Base-by-base conservation (phyloP, 1,284 basidiomycete genomes). In the Hypsizygus ulmarius region DNA sequence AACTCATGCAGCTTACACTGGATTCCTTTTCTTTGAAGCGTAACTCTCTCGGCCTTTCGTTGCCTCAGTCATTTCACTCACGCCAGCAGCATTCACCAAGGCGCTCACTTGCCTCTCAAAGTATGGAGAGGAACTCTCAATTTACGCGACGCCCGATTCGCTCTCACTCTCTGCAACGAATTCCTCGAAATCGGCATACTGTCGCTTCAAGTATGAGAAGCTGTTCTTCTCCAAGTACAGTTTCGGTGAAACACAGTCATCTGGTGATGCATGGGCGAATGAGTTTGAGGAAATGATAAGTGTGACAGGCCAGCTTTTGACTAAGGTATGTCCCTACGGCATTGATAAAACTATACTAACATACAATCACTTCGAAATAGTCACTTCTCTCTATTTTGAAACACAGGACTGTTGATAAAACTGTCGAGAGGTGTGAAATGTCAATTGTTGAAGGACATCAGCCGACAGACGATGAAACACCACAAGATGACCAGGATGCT, bases 131-230 rank as follows among this genome's bases (percentile, higher is more conserved):
- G 86, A 90, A 52, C 68, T 91, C 40, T 74, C 78, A 27, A 74
- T 92, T 37, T 75, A 82, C 52, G 86, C 83, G 5, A 78, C 78
- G 7, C 61, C 72, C 0, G 81, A 85, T 27, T 67, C 68, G 18
- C 63, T 91, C 18, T 74, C 82, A 7, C 62, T 92, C 25, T 87
- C 84, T 38, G 70, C 83, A 1, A 87, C 86, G 18, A 91, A 90
- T 63, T 81, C 82, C 1, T 82, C 88, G 5, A 78, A 84, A 59
- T 87, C 89, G 21, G 88, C 89, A 7, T 91, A 87, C 58, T 84
- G 82, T 64, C 78, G 84, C n/a, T 85, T 91, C 70, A 81, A 78
- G 59, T 89, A 84, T 57, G 70, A 71, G 3, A 76, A 68, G 42
- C 69, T 74, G 39, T 90, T 88, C 67, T 92, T 92, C 61, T 79